Evolutionary conservation across 2,329 filamentous ascomycete species (phyloP).

Genomic region (Chalaropsis thielavioides): DNA sequence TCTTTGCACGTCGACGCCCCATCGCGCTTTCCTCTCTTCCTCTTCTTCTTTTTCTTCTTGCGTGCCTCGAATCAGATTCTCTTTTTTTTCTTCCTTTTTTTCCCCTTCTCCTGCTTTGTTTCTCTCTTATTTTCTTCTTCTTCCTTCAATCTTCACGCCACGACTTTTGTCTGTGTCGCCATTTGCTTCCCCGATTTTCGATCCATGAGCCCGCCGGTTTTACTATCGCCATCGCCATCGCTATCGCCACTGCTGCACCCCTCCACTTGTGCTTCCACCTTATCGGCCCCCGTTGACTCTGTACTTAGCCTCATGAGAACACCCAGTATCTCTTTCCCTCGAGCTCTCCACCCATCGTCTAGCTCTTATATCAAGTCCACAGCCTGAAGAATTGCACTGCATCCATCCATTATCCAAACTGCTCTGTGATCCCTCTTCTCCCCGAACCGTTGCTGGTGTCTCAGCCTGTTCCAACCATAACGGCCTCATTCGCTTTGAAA

Average conservation of each 20-base stretch:
- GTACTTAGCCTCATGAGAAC: background rate
- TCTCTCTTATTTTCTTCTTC: background rate
- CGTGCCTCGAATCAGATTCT: background rate
- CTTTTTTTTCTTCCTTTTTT: background rate
- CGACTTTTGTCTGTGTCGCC: background rate
- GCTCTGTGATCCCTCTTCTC: background rate
- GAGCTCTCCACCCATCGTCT: background rate
- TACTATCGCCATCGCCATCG: background rate
- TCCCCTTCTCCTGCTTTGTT: background rate
- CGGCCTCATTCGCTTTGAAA: background rate
- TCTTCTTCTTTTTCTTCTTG: background rate
- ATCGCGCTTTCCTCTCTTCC: background rate
- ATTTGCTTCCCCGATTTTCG: background rate
- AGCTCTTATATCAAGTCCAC: background rate
- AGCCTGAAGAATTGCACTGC: background rate
- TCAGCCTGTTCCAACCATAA: background rate
- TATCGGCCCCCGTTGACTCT: background rate
- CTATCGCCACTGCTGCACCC: background rate
- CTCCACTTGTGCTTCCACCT: background rate
- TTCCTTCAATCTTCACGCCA: background rate
- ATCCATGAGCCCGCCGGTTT: background rate
- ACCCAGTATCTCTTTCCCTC: background rate
- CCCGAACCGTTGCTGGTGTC: background rate
- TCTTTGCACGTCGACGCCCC: background rate
- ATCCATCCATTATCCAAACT: background rate